phyloP scores from a whole-genome alignment of 2,329 filamentous ascomycete genomes.

The Ramichloridium luteum region DNA sequence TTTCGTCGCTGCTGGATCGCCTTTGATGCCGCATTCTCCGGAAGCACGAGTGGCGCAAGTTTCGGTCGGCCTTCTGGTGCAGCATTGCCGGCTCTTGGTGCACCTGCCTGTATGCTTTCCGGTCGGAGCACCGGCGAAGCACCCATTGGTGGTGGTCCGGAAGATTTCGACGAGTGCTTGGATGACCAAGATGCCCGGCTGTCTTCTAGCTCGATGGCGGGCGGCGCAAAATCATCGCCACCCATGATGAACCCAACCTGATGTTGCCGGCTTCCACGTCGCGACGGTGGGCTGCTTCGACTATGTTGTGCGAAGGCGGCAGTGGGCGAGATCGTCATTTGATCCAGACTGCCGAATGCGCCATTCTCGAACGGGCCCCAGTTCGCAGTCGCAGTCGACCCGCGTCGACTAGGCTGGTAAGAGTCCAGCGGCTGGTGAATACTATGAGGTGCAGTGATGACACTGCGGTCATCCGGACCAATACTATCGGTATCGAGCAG shows the following conservation, averaged over 20 bases:
- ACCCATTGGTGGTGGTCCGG: conserved; percentile 3
- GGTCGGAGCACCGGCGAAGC: conserved; percentile 2
- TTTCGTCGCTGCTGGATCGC: conserved; percentile 11
- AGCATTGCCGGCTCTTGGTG: no score
- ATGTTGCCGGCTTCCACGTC: conserved; percentile 19
- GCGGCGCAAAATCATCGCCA: conserved; percentile 19
- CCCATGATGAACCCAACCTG: conserved; percentile 7
- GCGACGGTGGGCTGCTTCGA: conserved; percentile 16
- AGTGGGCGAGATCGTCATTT: background rate
- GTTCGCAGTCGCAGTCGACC: background rate
- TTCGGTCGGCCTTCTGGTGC: background rate
- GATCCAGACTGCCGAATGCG: no score
- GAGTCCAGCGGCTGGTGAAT: background rate
- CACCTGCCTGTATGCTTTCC: no score
- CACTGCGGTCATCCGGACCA: conserved; percentile 16
- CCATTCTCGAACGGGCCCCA: background rate
- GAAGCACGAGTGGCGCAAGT: conserved; percentile 2
- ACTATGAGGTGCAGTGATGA: background rate
- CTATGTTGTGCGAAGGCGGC: conserved; percentile 1
- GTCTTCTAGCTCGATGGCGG: conserved; percentile 2
- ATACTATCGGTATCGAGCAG: conserved; percentile 8
- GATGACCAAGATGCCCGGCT: background rate
- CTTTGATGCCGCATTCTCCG: conserved; percentile 8
- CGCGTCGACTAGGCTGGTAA: background rate
- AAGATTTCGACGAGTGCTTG: conserved; percentile 1